A percentile compares a stretch with the other conserved stretches of the same genome.
phyloP scores from a whole-genome alignment of 352 stramenopile species.

The Globisporangium solare region DNA sequence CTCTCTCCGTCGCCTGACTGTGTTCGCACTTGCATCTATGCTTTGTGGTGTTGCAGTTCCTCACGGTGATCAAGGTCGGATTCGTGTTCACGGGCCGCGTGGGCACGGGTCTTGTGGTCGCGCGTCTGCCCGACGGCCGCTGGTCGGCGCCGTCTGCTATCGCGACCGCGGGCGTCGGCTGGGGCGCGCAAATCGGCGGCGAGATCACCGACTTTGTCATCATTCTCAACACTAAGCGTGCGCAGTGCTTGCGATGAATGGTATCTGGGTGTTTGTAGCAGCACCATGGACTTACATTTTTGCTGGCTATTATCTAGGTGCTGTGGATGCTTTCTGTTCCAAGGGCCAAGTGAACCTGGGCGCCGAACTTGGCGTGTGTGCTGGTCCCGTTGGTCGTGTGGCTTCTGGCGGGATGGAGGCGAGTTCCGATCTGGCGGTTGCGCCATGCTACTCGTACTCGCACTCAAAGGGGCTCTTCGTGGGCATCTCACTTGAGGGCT shows the following conservation, averaged over 20 bases:
- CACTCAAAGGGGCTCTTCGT: slow-evolving; percentile 89
- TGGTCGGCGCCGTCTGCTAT: slow-evolving; percentile 96
- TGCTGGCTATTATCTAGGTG: slow-evolving; percentile 13
- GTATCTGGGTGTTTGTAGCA: not conserved
- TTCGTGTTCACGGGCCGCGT: slow-evolving; percentile 84
- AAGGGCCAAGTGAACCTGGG: slow-evolving; percentile 89
- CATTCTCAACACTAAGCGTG: slow-evolving; percentile 88
- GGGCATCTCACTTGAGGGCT: slow-evolving; percentile 88
- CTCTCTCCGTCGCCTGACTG: not conserved
- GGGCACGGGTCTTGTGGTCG: slow-evolving; percentile 92
- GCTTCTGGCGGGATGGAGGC: slow-evolving; percentile 70
- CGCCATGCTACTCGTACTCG: slow-evolving; percentile 91
- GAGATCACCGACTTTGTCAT: slow-evolving; percentile 94
- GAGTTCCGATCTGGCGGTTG: slow-evolving; percentile 71
- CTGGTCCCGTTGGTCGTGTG: slow-evolving; percentile 88
- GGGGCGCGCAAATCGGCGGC: slow-evolving; percentile 88
- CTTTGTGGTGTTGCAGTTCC: slow-evolving; percentile 46
- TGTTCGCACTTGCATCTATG: not conserved
- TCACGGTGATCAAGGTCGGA: slow-evolving; percentile 90
- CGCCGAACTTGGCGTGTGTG: slow-evolving; percentile 83
- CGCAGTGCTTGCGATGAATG: not conserved
- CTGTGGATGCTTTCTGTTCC: slow-evolving; percentile 83
- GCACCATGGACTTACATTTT: not conserved
- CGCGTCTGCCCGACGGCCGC: slow-evolving; percentile 87
- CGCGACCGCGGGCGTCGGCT: slow-evolving; percentile 85